Evolutionary conservation across 805 yeast genomes (phyloP), one percentile per base, ranked within the genome.

Genomic region (Schwanniomyces occidentalis): DNA sequence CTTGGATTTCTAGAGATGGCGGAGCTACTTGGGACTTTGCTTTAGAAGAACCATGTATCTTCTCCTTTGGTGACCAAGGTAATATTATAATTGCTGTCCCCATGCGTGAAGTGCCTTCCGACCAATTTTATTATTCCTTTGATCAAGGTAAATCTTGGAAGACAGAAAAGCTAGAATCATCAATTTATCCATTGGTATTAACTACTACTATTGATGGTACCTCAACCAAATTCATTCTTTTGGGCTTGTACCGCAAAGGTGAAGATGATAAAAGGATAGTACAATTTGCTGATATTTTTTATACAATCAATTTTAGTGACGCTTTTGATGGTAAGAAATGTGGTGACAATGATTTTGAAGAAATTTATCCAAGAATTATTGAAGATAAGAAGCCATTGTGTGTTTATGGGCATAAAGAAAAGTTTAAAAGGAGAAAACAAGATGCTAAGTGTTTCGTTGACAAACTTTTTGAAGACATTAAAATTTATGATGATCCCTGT

Each of bases 111-210:
- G 10, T 8, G 5, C 22, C 22, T 10, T 10, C 33, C 15, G 5
- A 24, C 4, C 51, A 68, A 4, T 53, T 49, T 4, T 52, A 48
- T 23, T 87, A 70, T 48, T 80, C 95, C 0, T 52, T 80, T 9
- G 90, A 87, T 53, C 88, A 84, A 52, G 96, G 96, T 27, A 53
- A 65, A 21, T 56, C 81, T 3, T 87, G 93, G 90, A 40, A 52
- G 4, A 66, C 65, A 24, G 61, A 65, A 20, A 64, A 71, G n/a
- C 52, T 86, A 4, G 80, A 73, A 6, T 34, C 44, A 6, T 41
- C 66, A 1, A 48, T 79, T 9, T 45, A 49, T 23, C 78, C 82
- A 0, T 37, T 56, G 3, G 49, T 59, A 4, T 37, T 82, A 6
- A 54, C 77, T 1, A 78, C 89, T 0, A 75, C 86, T 0, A 69